phyloP scores from a whole-genome alignment of 1,284 basidiomycete genomes.

The Tylopilus sp. region DNA sequence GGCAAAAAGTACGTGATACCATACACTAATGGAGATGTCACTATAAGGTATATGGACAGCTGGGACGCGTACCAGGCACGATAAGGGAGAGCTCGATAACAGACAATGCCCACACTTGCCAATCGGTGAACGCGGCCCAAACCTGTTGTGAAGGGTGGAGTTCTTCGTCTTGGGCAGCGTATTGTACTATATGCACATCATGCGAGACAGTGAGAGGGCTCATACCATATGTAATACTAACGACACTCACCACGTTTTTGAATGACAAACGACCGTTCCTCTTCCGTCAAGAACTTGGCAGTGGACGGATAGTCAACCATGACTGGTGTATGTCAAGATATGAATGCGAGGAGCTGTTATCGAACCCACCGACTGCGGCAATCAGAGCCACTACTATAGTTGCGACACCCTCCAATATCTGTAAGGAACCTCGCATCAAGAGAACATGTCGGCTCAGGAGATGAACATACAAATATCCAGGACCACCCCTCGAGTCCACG shows the following conservation, averaged over 20 bases:
- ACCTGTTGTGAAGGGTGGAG: neutral
- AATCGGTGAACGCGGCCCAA: slow-evolving; percentile 6
- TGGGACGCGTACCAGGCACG: neutral
- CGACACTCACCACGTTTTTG: neutral
- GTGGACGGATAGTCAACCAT: slow-evolving; percentile 4
- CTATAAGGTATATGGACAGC: neutral
- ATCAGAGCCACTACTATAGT: neutral
- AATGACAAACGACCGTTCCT: neutral
- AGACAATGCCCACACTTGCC: slow-evolving; percentile 6
- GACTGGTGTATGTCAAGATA: neutral
- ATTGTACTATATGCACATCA: neutral
- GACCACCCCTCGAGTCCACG: slow-evolving; percentile 7
- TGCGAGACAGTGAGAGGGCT: neutral
- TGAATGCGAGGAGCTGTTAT: neutral
- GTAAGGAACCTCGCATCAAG: neutral
- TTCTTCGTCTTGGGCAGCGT: slow-evolving; percentile 1
- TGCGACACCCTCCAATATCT: slow-evolving; percentile 6
- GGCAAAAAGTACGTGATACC: slow-evolving; percentile 7
- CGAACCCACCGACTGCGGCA: neutral
- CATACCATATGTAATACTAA: neutral
- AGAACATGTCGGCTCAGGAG: neutral
- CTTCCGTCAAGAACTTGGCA: neutral
- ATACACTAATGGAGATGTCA: slow-evolving; percentile 4
- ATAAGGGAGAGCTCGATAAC: neutral
- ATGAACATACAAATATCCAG: slow-evolving; percentile 4